A percentile compares a stretch with the other conserved stretches of the same genome.
phyloP scores from a whole-genome alignment of 1,284 basidiomycete species.

The Fomes fomentarius region DNA sequence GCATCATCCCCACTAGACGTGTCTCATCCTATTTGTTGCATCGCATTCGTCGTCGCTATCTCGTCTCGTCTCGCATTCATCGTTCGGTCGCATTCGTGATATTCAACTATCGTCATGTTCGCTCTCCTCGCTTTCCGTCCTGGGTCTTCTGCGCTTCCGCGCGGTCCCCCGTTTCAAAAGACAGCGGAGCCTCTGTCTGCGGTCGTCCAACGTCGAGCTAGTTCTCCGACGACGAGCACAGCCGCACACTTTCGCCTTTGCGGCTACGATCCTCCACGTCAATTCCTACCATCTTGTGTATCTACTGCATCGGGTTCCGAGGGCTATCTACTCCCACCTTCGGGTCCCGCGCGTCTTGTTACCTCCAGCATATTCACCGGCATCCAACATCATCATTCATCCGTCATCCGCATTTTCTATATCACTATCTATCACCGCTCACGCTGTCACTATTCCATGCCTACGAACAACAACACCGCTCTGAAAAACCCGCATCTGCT shows the following conservation, averaged over 20 bases:
- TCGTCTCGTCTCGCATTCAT: slow-evolving; percentile 11
- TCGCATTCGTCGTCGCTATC: slow-evolving; percentile 16
- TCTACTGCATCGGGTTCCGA: slow-evolving; percentile 16
- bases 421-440: slow-evolving; percentile 25
- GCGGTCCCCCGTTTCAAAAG: slow-evolving; percentile 12
- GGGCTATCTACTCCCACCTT: not conserved
- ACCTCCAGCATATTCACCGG: slow-evolving; percentile 7
- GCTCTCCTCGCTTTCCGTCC: slow-evolving; percentile 11
- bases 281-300: slow-evolving; percentile 11
- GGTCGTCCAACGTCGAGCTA: slow-evolving; percentile 4
- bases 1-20: slow-evolving; percentile 19
- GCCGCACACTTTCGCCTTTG: not conserved
- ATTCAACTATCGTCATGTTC: slow-evolving; percentile 22
- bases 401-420: slow-evolving; percentile 19
- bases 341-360: not conserved
- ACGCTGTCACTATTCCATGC: slow-evolving; percentile 17
- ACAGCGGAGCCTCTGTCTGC: not conserved
- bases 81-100: slow-evolving; percentile 16
- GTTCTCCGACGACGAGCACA: not conserved
- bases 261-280: slow-evolving; percentile 2
- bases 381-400: slow-evolving; percentile 17
- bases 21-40: slow-evolving; percentile 14
- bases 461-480: slow-evolving; percentile 13
- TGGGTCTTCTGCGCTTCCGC: not conserved
- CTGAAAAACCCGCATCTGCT: slow-evolving; percentile 21